phyloP scores from a whole-genome alignment of 257 asterid genomes.

The Lavandula angustifolia region DNA sequence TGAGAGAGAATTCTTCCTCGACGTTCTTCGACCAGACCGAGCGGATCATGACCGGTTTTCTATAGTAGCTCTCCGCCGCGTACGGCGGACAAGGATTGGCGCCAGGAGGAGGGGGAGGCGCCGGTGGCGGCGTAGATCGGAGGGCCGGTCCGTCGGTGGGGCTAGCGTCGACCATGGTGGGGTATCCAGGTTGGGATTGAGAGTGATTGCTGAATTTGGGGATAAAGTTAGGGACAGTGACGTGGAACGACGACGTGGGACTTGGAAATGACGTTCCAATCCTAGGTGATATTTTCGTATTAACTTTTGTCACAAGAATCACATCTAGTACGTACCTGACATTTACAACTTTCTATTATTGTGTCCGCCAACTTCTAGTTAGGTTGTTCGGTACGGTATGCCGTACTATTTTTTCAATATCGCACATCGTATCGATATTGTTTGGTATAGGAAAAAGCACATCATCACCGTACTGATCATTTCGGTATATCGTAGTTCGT shows the following conservation, averaged over 20 bases:
- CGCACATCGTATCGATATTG: no score
- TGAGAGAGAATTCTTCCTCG: conserved; percentile 51
- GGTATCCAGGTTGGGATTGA: conserved; percentile 34
- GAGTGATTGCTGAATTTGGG: conserved; percentile 30
- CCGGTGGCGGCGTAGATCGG: conserved; percentile 29
- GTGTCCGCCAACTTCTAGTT: no score
- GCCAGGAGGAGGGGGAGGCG: conserved; percentile 2
- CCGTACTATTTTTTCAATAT: no score
- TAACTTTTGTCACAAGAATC: no score
- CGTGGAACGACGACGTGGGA: conserved; percentile 31
- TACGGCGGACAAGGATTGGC: conserved; percentile 3
- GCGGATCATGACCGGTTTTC: conserved; percentile 44
- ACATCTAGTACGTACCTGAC: no score
- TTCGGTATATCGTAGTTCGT: no score
- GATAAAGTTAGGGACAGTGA: conserved; percentile 32
- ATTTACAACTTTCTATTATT: no score
- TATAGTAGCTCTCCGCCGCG: conserved; percentile 15
- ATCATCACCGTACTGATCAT: no score
- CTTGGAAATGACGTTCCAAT: not conserved
- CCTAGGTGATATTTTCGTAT: not conserved
- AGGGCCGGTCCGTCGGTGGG: conserved; percentile 35
- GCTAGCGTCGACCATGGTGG: conserved; percentile 36
- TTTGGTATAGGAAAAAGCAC: no score
- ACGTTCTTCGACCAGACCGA: conserved; percentile 63
- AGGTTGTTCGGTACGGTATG: no score